Percentiles rank a stretch among this genome's conserved stretches.
phyloP scores from a whole-genome alignment of 768 basidiomycete species.

The Boletus tomentosulus region DNA sequence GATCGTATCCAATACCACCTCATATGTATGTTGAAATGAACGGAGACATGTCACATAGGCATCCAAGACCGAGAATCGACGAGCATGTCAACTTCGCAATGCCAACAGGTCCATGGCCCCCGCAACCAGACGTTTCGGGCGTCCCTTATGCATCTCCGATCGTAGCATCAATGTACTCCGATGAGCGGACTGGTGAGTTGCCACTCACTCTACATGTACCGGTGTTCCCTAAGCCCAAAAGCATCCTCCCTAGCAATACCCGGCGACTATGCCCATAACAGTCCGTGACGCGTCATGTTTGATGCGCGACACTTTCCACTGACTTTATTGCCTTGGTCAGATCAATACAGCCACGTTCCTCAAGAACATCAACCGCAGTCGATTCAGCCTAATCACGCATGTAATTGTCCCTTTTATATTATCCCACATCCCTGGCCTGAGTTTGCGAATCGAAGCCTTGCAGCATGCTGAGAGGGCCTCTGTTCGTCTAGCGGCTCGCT shows the following conservation, averaged over 20 bases:
- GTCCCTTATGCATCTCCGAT: slow-evolving; percentile 43
- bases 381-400: slow-evolving; percentile 28
- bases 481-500: slow-evolving; percentile 55
- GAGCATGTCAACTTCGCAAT: slow-evolving; percentile 28
- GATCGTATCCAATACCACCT: slow-evolving; percentile 33
- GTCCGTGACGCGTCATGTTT: slow-evolving; percentile 33
- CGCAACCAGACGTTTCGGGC: slow-evolving; percentile 29
- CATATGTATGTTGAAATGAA: slow-evolving; percentile 35
- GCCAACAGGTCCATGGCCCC: slow-evolving; percentile 31
- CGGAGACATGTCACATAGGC: slow-evolving; percentile 29
- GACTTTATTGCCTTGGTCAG: slow-evolving; percentile 18
- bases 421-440: slow-evolving; percentile 19
- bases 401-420: slow-evolving; percentile 28
- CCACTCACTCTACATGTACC: slow-evolving; percentile 7
- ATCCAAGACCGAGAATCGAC: slow-evolving; percentile 29
- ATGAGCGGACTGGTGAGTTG: slow-evolving; percentile 52
- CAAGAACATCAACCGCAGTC: slow-evolving; percentile 32
- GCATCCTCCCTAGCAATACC: slow-evolving; percentile 35
- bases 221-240: slow-evolving; percentile 15
- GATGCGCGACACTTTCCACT: slow-evolving; percentile 13
- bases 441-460: slow-evolving; percentile 37
- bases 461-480: slow-evolving; percentile 54
- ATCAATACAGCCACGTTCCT: slow-evolving; percentile 31
- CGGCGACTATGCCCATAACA: slow-evolving; percentile 39
- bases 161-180: slow-evolving; percentile 49